Conservation (phyloP, 768 basidiomycete species). For the Collybiopsis luxurians region DNA sequence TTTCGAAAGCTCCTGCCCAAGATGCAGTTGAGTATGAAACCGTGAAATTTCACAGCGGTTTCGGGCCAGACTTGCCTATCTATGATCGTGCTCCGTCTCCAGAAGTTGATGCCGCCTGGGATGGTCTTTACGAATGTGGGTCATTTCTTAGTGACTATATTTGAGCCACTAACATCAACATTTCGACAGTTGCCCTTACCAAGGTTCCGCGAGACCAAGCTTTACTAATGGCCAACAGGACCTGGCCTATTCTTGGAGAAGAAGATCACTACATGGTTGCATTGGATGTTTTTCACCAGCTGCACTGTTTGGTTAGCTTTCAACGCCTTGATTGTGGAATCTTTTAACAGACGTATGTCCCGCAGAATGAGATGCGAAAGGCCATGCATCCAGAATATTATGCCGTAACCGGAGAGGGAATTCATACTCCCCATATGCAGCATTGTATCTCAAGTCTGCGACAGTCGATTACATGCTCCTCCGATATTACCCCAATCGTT, state of each 20-base stretch:
- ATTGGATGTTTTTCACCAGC: constrained; percentile 21
- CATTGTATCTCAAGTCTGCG: constrained; percentile 22
- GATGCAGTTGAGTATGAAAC: constrained; percentile 15
- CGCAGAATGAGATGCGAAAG: constrained; percentile 19
- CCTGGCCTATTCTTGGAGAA: constrained; percentile 21
- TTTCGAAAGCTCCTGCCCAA: constrained; percentile 18
- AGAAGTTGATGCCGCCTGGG: constrained; percentile 22
- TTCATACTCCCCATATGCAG: constrained; percentile 18
- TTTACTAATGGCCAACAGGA: constrained; percentile 18
- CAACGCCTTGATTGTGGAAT: not conserved
- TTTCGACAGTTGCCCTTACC: constrained; percentile 15
- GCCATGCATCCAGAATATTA: constrained; percentile 20
- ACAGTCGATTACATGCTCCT: constrained; percentile 20
- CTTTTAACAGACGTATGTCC: not conserved
- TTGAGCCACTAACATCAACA: not conserved
- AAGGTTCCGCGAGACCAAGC: constrained; percentile 22
- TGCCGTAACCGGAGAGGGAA: constrained; percentile 14
- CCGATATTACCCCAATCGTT: constrained; percentile 21
- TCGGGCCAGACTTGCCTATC: constrained; percentile 14
- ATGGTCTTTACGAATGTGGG: constrained; percentile 18
- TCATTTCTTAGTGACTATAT: not conserved
- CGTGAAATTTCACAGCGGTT: constrained; percentile 21
- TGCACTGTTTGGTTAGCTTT: constrained; percentile 21
- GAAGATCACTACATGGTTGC: constrained; percentile 20
- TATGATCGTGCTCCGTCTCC: constrained; percentile 20